Evolutionary conservation across 108 stramenopile genomes (phyloP).

Genomic region (Epithemia pelagica): DNA sequence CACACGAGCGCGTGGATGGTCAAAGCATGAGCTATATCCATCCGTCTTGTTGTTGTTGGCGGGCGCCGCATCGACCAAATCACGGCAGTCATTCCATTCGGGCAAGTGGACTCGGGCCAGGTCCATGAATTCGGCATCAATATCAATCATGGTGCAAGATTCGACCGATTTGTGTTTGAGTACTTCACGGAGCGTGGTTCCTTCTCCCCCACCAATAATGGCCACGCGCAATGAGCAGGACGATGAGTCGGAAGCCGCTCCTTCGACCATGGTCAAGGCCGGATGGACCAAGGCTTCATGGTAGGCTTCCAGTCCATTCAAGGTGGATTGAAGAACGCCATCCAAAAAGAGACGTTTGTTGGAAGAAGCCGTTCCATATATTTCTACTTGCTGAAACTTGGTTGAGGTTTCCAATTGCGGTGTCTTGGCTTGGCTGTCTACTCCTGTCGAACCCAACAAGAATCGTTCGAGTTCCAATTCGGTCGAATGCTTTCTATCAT

Average conservation of each 20-base stretch:
- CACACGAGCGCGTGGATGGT: slow-evolving; percentile 50
- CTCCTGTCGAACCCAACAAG: background rate
- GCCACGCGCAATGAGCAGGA: slow-evolving; percentile 86
- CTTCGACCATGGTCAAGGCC: slow-evolving; percentile 81
- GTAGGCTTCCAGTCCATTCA: slow-evolving; percentile 66
- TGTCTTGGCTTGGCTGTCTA: slow-evolving; percentile 48
- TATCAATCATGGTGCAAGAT: slow-evolving; percentile 65
- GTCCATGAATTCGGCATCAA: slow-evolving; percentile 61
- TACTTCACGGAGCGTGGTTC: slow-evolving; percentile 88
- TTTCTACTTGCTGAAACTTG: slow-evolving; percentile 27
- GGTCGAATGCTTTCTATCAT: background rate
- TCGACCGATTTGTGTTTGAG: slow-evolving; percentile 79
- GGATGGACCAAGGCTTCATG: slow-evolving; percentile 95
- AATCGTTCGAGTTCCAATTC: no score
- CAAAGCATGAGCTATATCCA: slow-evolving; percentile 38
- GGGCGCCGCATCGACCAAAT: slow-evolving; percentile 60
- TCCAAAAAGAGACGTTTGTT: slow-evolving; percentile 61
- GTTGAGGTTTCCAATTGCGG: slow-evolving; percentile 74
- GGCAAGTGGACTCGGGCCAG: slow-evolving; percentile 63
- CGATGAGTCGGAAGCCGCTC: slow-evolving; percentile 63
- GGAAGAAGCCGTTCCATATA: slow-evolving; percentile 55
- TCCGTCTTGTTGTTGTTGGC: background rate
- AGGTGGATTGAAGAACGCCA: slow-evolving; percentile 56
- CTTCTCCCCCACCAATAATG: slow-evolving; percentile 88
- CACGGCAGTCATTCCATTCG: slow-evolving; percentile 47